Base-by-base conservation (phyloP, 2,329 filamentous ascomycete genomes). In the Scolecobasidium constrictum region DNA sequence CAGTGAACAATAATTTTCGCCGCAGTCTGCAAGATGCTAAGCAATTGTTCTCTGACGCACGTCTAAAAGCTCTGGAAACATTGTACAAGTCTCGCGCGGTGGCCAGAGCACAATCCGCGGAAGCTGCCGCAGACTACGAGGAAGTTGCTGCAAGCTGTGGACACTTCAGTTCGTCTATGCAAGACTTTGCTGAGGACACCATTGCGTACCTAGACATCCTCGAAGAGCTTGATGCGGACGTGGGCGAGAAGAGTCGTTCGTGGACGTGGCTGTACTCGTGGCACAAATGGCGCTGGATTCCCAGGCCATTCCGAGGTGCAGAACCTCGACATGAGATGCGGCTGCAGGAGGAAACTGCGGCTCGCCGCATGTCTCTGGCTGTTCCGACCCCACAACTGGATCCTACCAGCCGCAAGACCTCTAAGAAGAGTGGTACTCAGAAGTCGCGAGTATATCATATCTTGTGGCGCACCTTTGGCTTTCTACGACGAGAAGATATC, bases 81-180 rank as follows among this genome's bases (percentile, higher is more conserved):
- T 71, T 98, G 1, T 96, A 98, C 60, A 78, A 75, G 48, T 83
- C 76, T 40, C 86, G 87, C 47, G 80, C 87, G 52, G 69, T 87
- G 31, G 77, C 76, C 9, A 77, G 77, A 45, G 68, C 78, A 3
- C 73, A 78, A 34, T 80, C 82, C 0, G 72, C 86, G 41, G 82
- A 83, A 48, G 73, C 90, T 6, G 82, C 93, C 56, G 92, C 90
- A 2, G 92, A 96, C 59, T 87, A 94, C 45, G 92, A 98, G 59
- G 92, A 98, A 61, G 88, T 96, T 9, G 88, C 90, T 33, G 90
- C 92, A n/a, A 93, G 88, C 44, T 98, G 92, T 55, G 90, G 92
- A 0, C 88, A 96, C 61, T 98, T 96, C 57, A 90, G 85, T 56
- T 95, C 92, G 58, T 93, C 84, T 35, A 68, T 98, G 19, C 77